Conservation (phyloP, 108 stramenopile species). For the Seminavis robusta region DNA sequence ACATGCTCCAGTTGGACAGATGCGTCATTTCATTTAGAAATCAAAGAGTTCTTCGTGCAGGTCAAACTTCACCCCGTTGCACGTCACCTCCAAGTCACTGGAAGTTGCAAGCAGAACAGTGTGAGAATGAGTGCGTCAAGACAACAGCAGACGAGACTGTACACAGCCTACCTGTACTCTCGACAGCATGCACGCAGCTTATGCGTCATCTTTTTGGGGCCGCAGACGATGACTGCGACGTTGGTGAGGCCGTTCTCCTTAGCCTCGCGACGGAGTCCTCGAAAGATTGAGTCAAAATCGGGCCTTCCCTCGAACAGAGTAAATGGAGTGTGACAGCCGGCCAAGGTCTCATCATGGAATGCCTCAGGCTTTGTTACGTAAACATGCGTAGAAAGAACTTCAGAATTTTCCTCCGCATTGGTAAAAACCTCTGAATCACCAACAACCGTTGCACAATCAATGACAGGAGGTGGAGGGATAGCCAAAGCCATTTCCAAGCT, state of each 20-base stretch:
- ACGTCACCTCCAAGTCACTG: not conserved
- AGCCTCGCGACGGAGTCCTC: constrained; percentile 15
- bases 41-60: constrained; percentile 13
- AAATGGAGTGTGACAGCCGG: not conserved
- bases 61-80: constrained; percentile 6
- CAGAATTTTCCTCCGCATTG: constrained; percentile 5
- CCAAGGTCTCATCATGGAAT: not conserved
- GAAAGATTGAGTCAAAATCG: constrained; percentile 19
- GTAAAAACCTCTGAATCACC: not conserved
- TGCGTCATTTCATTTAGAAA: too few relatives aligned
- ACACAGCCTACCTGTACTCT: constrained; percentile 1
- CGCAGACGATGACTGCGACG: constrained; percentile 41
- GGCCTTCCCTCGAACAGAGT: constrained; percentile 19
- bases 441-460: not conserved
- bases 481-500: constrained; percentile 3
- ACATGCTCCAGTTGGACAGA: too few relatives aligned
- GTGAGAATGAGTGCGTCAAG: too few relatives aligned
- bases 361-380: not conserved
- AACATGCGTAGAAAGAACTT: constrained; percentile 19
- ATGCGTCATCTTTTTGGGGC: constrained; percentile 17
- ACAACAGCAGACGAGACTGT: too few relatives aligned
- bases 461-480: constrained; percentile 1
- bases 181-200: constrained; percentile 11
- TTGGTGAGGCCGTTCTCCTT: constrained; percentile 11
- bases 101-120: not conserved